phyloP scores from a whole-genome alignment of 1,284 basidiomycete genomes.

The Pisolithus thermaeus region DNA sequence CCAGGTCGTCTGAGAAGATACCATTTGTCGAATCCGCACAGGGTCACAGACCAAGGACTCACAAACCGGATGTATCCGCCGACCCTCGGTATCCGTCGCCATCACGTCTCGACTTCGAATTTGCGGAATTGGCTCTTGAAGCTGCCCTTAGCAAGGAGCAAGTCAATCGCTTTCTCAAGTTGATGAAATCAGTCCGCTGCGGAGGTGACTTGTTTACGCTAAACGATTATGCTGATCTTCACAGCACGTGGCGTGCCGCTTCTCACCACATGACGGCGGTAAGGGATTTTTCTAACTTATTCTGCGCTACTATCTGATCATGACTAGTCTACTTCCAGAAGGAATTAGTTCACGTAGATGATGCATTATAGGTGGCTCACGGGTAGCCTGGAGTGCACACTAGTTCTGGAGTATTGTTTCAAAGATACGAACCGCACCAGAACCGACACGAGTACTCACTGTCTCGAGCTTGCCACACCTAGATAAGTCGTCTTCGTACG shows the following conservation, averaged over 20 bases:
- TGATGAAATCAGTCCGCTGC: background rate
- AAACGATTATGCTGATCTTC: constrained; percentile 1
- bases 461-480: constrained; percentile 10
- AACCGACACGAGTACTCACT: no score
- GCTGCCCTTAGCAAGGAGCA: constrained; percentile 5
- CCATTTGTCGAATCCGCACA: background rate
- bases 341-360: constrained; percentile 1
- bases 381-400: no score
- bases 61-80: background rate
- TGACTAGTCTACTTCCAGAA: constrained; percentile 5
- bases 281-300: background rate
- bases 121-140: constrained; percentile 4
- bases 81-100: constrained; percentile 3
- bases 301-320: background rate
- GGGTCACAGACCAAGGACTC: background rate
- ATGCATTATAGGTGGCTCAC: background rate
- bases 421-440: no score
- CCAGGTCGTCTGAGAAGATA: background rate
- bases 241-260: constrained; percentile 4
- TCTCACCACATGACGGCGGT: constrained; percentile 5
- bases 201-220: constrained; percentile 4
- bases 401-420: no score
- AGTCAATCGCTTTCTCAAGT: constrained; percentile 1
- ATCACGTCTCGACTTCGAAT: constrained; percentile 3
- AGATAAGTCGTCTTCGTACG: no score